Base-by-base conservation (phyloP, 805 yeast genomes). In the Schizosaccharomyces lindneri region DNA sequence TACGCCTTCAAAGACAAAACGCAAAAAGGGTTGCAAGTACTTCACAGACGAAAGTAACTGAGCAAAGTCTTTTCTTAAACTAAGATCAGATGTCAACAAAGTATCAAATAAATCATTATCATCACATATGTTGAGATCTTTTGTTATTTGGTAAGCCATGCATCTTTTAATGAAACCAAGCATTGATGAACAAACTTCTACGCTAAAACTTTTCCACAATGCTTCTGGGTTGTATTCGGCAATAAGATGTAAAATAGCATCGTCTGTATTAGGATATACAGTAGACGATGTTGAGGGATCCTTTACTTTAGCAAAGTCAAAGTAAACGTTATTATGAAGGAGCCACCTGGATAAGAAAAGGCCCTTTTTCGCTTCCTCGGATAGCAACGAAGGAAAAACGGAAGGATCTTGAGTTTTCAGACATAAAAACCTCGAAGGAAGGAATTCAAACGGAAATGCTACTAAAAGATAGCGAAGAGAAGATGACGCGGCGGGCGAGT, bases 331-430 rank as follows among this genome's bases (percentile, higher is more conserved):
- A 29, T 51, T 51, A 29, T 51, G 27, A 13, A 24, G 36, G n/a
- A 29, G 19, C 57, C 57, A 51, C n/a, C 27, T 17, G 13, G 31
- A 24, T 17, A 51, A 51, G n/a, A 15, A 19, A 32, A 57, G 60
- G 27, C 48, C 43, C 36, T 57, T 57, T 31, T 57, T 21, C 13
- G 60, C 60, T 57, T 57, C 60, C 36, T 51, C 57, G 21, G 27
- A 17, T 19, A 51, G 21, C 11, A 29, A 21, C 13, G 21, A 29
- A 29, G 31, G 36, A 29, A 51, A 51, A 6, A 21, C 17, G 13
- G 7, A 9, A 21, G 31, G 36, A 29, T 51, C 36, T 24, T 51
- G 57, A 24, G 21, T 17, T 41, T 29, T 21, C 2, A 57, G 19
- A 36, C 60, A 57, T 15, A 57, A 13, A 21, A 31, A 19, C 19